Conservation (phyloP, 2,329 filamentous ascomycete genomes). For the Epichloe bromicola region DNA sequence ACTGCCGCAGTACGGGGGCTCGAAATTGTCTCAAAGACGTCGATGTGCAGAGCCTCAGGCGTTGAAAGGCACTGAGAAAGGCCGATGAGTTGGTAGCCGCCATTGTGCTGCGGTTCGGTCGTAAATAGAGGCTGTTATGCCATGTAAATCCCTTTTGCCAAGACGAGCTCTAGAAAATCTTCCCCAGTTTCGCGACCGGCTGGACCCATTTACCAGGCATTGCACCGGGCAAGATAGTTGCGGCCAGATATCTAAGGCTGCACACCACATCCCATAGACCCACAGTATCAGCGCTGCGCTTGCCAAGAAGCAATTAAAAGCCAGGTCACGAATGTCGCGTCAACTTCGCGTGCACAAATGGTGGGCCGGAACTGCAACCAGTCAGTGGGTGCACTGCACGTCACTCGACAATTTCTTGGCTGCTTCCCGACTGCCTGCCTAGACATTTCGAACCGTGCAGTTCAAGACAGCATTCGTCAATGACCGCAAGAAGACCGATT, state of each 20-base stretch:
- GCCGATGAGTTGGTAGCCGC: slow-evolving; percentile 29
- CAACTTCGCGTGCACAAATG: slow-evolving; percentile 27
- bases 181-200: slow-evolving; percentile 3
- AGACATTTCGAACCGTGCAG: not conserved
- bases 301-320: slow-evolving; percentile 18
- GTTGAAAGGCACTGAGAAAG: slow-evolving; percentile 37
- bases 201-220: not conserved
- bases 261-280: not conserved
- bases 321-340: slow-evolving; percentile 30
- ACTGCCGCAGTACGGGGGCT: slow-evolving; percentile 17
- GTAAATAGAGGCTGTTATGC: slow-evolving; percentile 5
- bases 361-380: slow-evolving; percentile 5
- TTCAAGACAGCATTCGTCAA: slow-evolving; percentile 12
- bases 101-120: slow-evolving; percentile 27
- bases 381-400: slow-evolving; percentile 22
- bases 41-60: slow-evolving; percentile 32
- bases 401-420: slow-evolving; percentile 19
- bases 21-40: slow-evolving; percentile 26
- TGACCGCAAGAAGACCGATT: slow-evolving; percentile 11
- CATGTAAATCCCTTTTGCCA: not conserved
- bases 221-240: not conserved
- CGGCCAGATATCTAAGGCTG: slow-evolving; percentile 15
- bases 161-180: slow-evolving; percentile 16
- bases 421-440: slow-evolving; percentile 10
- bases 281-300: not conserved